A percentile compares a stretch with the other conserved stretches of the same genome.
phyloP scores from a whole-genome alignment of 768 basidiomycete species.

The Termitomyces sp. region DNA sequence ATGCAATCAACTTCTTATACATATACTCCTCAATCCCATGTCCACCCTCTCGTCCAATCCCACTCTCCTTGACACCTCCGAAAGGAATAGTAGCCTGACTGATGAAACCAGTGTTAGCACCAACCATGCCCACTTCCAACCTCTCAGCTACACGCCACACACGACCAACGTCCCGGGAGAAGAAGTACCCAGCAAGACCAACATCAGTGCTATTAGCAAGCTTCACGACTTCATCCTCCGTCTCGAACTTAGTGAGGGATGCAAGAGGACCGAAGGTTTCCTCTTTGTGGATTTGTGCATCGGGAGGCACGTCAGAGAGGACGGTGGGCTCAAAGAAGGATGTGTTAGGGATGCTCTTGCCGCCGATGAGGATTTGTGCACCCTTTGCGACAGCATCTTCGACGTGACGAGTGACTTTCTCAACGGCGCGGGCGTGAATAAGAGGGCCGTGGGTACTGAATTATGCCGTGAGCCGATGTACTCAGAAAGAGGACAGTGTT shows the following conservation, averaged over 20 bases:
- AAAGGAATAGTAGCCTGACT: slow-evolving; percentile 83
- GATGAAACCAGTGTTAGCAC: slow-evolving; percentile 76
- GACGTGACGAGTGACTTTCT: slow-evolving; percentile 85
- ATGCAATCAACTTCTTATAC: slow-evolving; percentile 77
- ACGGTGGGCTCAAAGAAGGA: slow-evolving; percentile 88
- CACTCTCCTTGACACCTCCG: slow-evolving; percentile 90
- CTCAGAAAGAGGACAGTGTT: too few relatives aligned
- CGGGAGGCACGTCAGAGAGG: slow-evolving; percentile 73
- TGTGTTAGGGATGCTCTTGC: slow-evolving; percentile 56
- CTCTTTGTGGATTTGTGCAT: slow-evolving; percentile 67
- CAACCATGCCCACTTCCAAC: slow-evolving; percentile 92
- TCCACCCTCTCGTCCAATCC: slow-evolving; percentile 76
- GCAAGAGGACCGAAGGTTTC: slow-evolving; percentile 97
- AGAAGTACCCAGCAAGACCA: slow-evolving; percentile 96
- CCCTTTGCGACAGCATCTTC: slow-evolving; percentile 84
- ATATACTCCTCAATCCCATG: slow-evolving; percentile 91
- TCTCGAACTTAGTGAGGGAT: slow-evolving; percentile 84
- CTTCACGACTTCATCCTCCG: slow-evolving; percentile 88
- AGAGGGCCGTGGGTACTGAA: slow-evolving; percentile 90
- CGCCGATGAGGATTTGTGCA: slow-evolving; percentile 89
- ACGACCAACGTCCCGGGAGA: slow-evolving; percentile 76
- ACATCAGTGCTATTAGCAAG: slow-evolving; percentile 81
- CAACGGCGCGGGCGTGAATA: slow-evolving; percentile 81
- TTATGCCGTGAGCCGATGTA: background rate
- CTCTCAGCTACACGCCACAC: slow-evolving; percentile 95